Evolutionary conservation across 495 filamentous ascomycete genomes (phyloP).

Genomic region (Penicillium parvum): DNA sequence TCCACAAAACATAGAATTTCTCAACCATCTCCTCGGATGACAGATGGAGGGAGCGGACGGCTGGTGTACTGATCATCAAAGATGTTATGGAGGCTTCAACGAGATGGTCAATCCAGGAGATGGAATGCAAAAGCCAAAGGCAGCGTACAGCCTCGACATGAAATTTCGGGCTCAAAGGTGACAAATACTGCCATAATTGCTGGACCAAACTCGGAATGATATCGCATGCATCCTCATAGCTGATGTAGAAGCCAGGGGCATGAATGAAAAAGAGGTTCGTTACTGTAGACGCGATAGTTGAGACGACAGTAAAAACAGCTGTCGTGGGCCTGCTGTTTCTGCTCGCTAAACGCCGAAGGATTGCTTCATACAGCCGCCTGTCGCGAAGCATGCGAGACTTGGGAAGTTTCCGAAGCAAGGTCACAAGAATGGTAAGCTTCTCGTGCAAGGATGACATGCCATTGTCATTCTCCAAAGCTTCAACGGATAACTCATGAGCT

Average conservation of each 20-base stretch:
- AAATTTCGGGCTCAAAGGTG: conserved; percentile 76
- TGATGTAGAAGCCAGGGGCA: conserved; percentile 44
- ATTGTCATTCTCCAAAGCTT: conserved; percentile 26
- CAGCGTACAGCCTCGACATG: conserved; percentile 88
- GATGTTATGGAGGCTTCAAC: conserved; percentile 78
- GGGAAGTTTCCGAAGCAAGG: conserved; percentile 55
- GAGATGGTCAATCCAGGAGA: conserved; percentile 50
- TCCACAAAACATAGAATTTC: conserved; percentile 73
- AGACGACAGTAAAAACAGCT: conserved; percentile 40
- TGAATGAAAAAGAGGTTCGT: conserved; percentile 58
- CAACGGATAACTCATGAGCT: conserved; percentile 50
- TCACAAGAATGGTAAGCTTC: conserved; percentile 47
- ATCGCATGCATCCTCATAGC: conserved; percentile 54
- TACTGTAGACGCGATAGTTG: conserved; percentile 57
- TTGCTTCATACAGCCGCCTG: conserved; percentile 50
- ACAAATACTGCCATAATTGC: conserved; percentile 73
- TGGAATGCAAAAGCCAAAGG: conserved; percentile 77
- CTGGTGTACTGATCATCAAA: conserved; percentile 56
- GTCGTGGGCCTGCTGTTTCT: conserved; percentile 25
- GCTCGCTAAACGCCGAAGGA: conserved; percentile 35
- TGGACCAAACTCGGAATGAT: conserved; percentile 64
- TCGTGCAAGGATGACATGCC: conserved; percentile 32
- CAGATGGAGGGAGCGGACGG: conserved; percentile 20
- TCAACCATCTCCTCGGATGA: conserved; percentile 36
- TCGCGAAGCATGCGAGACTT: conserved; percentile 50